Conservation (phyloP, 495 filamentous ascomycete species). For the Xylaria telfairii region DNA sequence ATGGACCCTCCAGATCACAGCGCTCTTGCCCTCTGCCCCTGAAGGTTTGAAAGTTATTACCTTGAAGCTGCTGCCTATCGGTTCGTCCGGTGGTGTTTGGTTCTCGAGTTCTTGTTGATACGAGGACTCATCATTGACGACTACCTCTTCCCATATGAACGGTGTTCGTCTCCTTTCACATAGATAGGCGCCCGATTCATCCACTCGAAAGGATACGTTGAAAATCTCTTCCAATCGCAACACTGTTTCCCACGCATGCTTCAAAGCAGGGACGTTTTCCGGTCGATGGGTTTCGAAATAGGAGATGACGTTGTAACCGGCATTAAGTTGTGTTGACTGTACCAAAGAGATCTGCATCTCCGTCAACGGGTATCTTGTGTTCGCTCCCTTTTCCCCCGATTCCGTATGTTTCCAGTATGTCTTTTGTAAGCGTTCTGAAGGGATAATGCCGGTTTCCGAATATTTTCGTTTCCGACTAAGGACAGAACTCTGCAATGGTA, state of each 20-base stretch:
- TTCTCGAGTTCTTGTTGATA: background rate
- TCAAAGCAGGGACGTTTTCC: slow-evolving; percentile 21
- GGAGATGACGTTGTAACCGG: slow-evolving; percentile 22
- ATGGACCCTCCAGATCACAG: slow-evolving; percentile 49
- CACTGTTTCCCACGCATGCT: slow-evolving; percentile 28
- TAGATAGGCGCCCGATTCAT: background rate
- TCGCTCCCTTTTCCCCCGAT: background rate
- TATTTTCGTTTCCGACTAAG: background rate
- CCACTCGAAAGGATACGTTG: background rate
- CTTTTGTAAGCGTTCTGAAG: background rate
- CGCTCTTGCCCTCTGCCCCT: slow-evolving; percentile 6
- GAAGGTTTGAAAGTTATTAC: background rate
- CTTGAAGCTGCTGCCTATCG: background rate
- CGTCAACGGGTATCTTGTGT: background rate
- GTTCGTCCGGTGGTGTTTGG: background rate
- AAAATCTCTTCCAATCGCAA: slow-evolving; percentile 14
- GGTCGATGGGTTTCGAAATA: slow-evolving; percentile 18
- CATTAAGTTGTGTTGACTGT: background rate
- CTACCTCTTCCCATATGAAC: background rate
- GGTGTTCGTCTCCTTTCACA: background rate
- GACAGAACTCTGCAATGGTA: background rate
- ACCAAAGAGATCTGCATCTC: slow-evolving; percentile 11
- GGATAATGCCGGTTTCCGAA: background rate
- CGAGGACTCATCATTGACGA: background rate
- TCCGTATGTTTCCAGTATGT: background rate